These are phyloP conservation scores for Tylopilus plumbeoviolaceoides DNA, from an alignment of 768 basidiomycete genomes.

Conservation along the genomic window DNA sequence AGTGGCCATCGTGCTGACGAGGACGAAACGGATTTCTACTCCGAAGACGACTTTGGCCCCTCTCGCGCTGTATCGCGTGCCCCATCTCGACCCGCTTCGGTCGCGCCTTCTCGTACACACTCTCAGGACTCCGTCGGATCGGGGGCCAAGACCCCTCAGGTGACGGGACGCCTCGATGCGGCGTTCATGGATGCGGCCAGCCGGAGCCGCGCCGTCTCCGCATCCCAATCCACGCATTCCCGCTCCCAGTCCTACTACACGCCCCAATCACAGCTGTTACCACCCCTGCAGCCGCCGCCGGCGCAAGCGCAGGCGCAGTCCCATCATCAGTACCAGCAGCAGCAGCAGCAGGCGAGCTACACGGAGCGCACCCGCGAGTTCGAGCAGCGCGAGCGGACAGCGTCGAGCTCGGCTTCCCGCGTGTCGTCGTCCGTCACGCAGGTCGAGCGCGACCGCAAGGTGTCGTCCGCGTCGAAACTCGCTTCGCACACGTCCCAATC, in stretches of 20 bases:
- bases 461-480: constrained; percentile 23
- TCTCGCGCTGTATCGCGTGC: constrained; percentile 31
- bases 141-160: constrained; percentile 30
- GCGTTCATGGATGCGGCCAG: constrained; percentile 29
- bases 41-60: constrained; percentile 55
- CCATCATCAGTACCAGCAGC: constrained; percentile 4
- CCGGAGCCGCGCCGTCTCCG: constrained; percentile 24
- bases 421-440: constrained; percentile 19
- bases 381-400: constrained; percentile 24
- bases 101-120: constrained; percentile 50
- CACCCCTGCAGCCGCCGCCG: neutral
- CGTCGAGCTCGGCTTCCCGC: constrained; percentile 25
- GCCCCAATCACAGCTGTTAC: constrained; percentile 3
- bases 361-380: constrained; percentile 24
- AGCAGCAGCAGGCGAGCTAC: constrained; percentile 17
- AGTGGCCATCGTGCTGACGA: constrained; percentile 70
- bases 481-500: constrained; percentile 29
- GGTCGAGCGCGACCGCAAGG: constrained; percentile 26
- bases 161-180: constrained; percentile 24
- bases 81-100: constrained; percentile 42
- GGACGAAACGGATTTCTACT: constrained; percentile 61
- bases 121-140: constrained; percentile 43
- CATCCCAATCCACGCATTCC: constrained; percentile 17
- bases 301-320: neutral
- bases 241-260: constrained; percentile 15